Base-by-base conservation (phyloP, 805 yeast genomes). In the Metschnikowia corniflorae region DNA sequence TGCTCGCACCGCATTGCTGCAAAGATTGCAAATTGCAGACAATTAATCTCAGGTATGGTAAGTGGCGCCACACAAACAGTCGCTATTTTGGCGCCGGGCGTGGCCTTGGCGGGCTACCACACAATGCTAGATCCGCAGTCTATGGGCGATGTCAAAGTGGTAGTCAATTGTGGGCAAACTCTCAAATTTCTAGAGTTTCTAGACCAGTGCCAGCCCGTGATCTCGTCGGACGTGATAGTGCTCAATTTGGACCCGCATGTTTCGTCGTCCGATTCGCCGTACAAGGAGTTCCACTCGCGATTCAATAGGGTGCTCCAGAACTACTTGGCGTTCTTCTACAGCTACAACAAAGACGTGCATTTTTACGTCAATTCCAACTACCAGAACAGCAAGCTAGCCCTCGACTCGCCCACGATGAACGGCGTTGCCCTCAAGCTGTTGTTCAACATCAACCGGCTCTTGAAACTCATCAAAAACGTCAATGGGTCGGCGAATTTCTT, bases 81-180 rank as follows among this genome's bases (percentile, higher is more conserved):
- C n/a, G 26, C 35, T 8, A 38, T 26, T 10, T 32, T 47, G 34
- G 48, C 49, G 7, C 51, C 51, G 7, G 39, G 42, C 14, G 49
- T 44, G 16, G 35, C 24, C 28, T 27, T 47, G 19, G 45, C 46
- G 12, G 35, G 43, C n/a, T 47, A 31, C 19, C 20, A 20, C 15
- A 31, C 42, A 6, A 29, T 42, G 29, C 40, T 33, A 12, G 35
- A 35, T 25, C 35, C 35, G 8, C 21, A 17, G 16, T 9, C 17
- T 6, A 37, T 37, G 19, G 42, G 46, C 30, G 61, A 63, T 32
- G 57, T 64, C 31, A 63, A 67, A 44, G 60, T 67, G 12, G 52
- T 67, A 20, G 58, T 67, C 31, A 67, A 67, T 47, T 67, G 71
- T 39, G 60, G 62, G 3, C 44, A 58, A 13, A 64, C 71, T 1